Evolutionary conservation across 2,329 filamentous ascomycete species (phyloP), one percentile per base, ranked within the genome.

Genomic region (Aspergillus arachidicola): DNA sequence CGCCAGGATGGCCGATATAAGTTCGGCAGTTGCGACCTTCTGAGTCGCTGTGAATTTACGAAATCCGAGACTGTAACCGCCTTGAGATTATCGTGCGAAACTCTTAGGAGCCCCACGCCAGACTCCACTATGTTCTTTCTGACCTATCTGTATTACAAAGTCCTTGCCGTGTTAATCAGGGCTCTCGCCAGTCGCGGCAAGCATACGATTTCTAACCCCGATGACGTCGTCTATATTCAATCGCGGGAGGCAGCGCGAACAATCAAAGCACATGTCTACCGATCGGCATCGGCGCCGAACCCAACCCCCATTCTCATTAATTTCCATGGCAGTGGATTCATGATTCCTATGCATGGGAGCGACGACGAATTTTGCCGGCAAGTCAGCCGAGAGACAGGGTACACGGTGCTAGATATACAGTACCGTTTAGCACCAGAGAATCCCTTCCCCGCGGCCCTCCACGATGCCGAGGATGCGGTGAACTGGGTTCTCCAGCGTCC

Each of bases 341-440:
- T 76, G 1, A 53, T 78, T 16, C 72, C 73, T 11, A 41, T 69
- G 4, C 75, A 77, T 56, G 75, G 75, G 16, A 63, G 56, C 26
- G 75, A 76, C 54, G 70, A 73, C 36, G 69, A 72, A n/a, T 77
- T 72, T 53, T 76, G 72, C 63, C 70, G 69, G 3, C 62, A 61
- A 32, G 58, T 76, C 23, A 71, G 69, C 53, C 61, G 59, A 1
- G 59, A 70, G 41, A 72, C 74, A 21, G 68, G 66, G 14, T 73
- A 74, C 57, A 75, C 72, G 4, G 75, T 80, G 28, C 59, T 80
- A 6, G 78, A 82, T 64, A 69, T 75, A 16, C 68, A 72, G 23
- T 82, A 82, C 64, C 76, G 78, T 9, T 72, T 79, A 16, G 76
- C 75, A 6, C 79, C 79, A 6, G 79, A 81, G 58, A 45, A 76